Evolutionary conservation across 108 stramenopile species (phyloP).

Genomic region (Mediolabrus comicus): DNA sequence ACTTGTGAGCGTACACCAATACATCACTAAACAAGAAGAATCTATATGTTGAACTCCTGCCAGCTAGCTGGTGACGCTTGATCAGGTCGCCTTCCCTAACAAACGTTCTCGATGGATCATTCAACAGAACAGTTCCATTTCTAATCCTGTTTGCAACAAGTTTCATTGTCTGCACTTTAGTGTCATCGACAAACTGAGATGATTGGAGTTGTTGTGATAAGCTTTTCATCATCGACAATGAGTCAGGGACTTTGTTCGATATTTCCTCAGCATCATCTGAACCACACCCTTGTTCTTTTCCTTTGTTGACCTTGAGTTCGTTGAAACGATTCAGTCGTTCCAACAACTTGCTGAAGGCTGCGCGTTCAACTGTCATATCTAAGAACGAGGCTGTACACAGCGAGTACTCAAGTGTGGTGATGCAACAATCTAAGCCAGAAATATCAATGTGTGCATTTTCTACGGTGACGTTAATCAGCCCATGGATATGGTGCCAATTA

Average conservation of each 20-base stretch:
- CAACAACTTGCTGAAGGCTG: constrained; percentile 74
- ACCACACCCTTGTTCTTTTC: not conserved
- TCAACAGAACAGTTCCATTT: constrained; percentile 74
- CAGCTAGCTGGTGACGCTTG: constrained; percentile 80
- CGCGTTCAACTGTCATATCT: constrained; percentile 69
- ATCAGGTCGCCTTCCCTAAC: constrained; percentile 82
- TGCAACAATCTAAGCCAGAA: constrained; percentile 57
- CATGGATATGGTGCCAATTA: constrained; percentile 80
- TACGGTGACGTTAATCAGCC: constrained; percentile 62
- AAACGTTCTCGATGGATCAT: constrained; percentile 80
- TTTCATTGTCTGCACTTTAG: constrained; percentile 55
- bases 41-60: constrained; percentile 68
- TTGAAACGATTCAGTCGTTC: constrained; percentile 68
- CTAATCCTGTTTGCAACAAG: constrained; percentile 65
- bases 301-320: constrained; percentile 39
- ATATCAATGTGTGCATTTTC: constrained; percentile 79
- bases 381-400: constrained; percentile 81
- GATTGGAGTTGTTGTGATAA: constrained; percentile 61
- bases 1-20: constrained; percentile 47
- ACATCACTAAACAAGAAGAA: constrained; percentile 95
- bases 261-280: not conserved
- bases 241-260: constrained; percentile 4
- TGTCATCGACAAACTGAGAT: constrained; percentile 47
- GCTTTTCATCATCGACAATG: constrained; percentile 25
- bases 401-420: constrained; percentile 77